Base-by-base conservation (phyloP, 1,284 basidiomycete species). In the Moesziomyces aphidis region DNA sequence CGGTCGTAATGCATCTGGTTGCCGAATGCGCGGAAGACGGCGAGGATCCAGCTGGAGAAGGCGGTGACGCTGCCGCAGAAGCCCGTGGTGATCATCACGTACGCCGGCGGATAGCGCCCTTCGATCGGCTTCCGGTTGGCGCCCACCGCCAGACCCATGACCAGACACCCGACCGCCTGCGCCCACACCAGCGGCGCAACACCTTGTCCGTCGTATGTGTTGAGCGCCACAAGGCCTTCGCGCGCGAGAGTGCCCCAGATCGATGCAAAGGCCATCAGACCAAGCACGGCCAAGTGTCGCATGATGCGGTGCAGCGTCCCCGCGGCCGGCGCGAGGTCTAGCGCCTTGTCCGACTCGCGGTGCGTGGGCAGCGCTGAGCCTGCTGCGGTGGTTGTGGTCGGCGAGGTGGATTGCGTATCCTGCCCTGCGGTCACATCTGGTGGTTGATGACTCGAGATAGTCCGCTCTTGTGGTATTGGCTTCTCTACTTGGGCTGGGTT, bases 31-130 rank as follows among this genome's bases (percentile, higher is more conserved):
- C 89, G 86, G 82, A 96, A 99, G 1, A 94, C 86, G 71, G 94
- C 92, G 9, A 94, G 83, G 85, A 97, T 94, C 96, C 97, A 99
- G 19, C 91, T 89, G 5, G 95, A 97, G 86, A 98, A 99, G 0
- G 95, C 98, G 5, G 97, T 99, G 74, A 97, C 86, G 5, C 93
- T 96, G 1, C 96, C 97, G 81, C 96, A 98, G 83, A 97, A 93
- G 5, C 95, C 95, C 47, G 95, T 97, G 0, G 94, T 93, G 21
- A 96, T 85, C 45, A 93, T 94, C 5, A 92, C 93, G 84, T 94
- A 96, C 9, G 96, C 80, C 1, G 95, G 77, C 11, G 78, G 65
- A 46, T 80, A 80, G 15, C 55, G 42, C 13, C 50, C 56, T 50
- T 83, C 78, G 28, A 83, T 55, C 17, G 64, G 59, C 31, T 50